Base-by-base conservation (phyloP, 768 basidiomycete species). In the Russula sp. region DNA sequence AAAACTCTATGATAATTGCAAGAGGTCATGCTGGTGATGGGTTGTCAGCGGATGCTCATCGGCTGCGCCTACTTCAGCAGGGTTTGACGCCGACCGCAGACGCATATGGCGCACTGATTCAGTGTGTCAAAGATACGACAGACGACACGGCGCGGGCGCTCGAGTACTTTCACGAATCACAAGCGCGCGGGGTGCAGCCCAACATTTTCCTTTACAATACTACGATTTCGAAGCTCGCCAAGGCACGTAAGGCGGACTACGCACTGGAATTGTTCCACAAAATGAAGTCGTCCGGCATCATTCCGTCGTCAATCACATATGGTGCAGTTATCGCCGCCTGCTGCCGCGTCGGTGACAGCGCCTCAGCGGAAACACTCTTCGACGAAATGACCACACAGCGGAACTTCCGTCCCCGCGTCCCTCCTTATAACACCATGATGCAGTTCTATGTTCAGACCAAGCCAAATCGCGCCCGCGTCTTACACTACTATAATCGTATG, bases 381-480 rank as follows among this genome's bases (percentile, higher is more conserved):
- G 72, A 76, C 61, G 94, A 98, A 78, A 98, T 99, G 97, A 74
- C 79, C 0, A 67, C 75, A 50, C 79, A 84, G 64, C 78, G 75
- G 40, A 88, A 87, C 69, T 98, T 94, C 80, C 88, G 81, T 76
- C 88, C 95, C 10, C 81, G 94, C 8, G 87, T 97, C 1, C 97
- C 96, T 22, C 96, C 96, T 0, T 99, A 87, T 81, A 99, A 99
- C 77, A 94, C 90, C 38, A 97, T 99, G 94, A 98, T 99, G 84
- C 97, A 99, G 74, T 80, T 96, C 70, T 94, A 93, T 76, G 88
- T 89, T 55, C 85, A 88, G 61, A 94, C 90, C n/a, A 91, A 90
- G 74, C 96, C 94, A 1, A 88, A 92, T 67, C 84, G 94, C 58
- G 82, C 81, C 30, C 82, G 86, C 53, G 90, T 88, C 20, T 75